These are phyloP conservation scores for Chamaenerion angustifolium DNA, from an alignment of 345 rosid genomes.

Conservation along the genomic window DNA sequence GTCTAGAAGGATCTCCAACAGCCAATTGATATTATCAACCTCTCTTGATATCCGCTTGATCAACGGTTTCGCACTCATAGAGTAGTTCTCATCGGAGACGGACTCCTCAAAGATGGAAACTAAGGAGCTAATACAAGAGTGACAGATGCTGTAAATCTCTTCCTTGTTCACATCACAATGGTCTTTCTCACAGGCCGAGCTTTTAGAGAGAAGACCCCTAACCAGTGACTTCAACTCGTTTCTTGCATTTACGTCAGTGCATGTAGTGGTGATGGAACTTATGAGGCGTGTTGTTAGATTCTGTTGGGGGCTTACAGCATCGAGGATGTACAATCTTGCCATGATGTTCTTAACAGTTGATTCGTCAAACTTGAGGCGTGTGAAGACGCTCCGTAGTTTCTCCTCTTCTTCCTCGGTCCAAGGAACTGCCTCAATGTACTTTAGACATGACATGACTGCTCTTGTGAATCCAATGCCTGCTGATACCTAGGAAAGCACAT, in stretches of 20 bases:
- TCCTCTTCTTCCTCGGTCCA: conserved; percentile 98
- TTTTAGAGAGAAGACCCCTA: conserved; percentile 70
- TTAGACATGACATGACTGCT: conserved; percentile 59
- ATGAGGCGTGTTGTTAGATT: conserved; percentile 57
- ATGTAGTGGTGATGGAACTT: conserved; percentile 43
- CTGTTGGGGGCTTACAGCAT: conserved; percentile 26
- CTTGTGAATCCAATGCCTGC: conserved; percentile 53
- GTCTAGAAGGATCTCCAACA: conserved; percentile 70
- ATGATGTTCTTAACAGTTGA: conserved; percentile 44
- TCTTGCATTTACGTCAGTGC: conserved; percentile 53
- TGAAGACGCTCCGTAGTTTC: conserved; percentile 47
- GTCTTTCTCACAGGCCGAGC: conserved; percentile 78
- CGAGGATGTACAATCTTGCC: conserved; percentile 36
- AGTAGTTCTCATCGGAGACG: conserved; percentile 3
- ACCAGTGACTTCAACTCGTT: conserved; percentile 71
- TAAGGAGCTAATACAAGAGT: conserved; percentile 41
- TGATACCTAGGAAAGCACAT: conserved; percentile 38
- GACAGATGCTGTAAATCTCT: conserved; percentile 49
- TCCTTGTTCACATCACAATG: conserved; percentile 57
- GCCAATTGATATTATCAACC: conserved; percentile 80
- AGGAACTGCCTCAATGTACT: conserved; percentile 85
- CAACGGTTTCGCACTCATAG: conserved; percentile 36
- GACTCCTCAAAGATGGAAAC: conserved; percentile 46
- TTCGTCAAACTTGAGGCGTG: conserved; percentile 40
- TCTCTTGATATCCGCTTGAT: conserved; percentile 59